Percentiles rank a stretch among this genome's conserved stretches.
Conservation (phyloP, 106 monocot genomes). For the Amphibolis antarctica region DNA sequence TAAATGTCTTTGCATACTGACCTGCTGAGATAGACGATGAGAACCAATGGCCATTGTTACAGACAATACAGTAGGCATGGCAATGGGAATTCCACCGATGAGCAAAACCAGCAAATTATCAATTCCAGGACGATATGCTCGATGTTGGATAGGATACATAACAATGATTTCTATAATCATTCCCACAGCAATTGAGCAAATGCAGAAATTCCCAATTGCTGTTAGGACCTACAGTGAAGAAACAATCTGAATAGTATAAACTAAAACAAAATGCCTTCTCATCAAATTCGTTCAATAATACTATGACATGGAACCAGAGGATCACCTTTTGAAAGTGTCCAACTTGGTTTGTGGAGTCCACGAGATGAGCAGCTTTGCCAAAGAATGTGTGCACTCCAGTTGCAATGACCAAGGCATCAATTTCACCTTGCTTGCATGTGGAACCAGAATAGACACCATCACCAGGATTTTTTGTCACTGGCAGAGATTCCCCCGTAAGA, state of each 20-base stretch:
- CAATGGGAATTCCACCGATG: conserved; percentile 98
- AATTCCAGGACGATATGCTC: conserved; percentile 82
- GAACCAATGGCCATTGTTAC: conserved; percentile 99
- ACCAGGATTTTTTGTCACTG: conserved; percentile 76
- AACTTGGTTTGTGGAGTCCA: conserved; percentile 80
- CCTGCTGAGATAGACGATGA: conserved; percentile 90
- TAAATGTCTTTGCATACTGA: conserved; percentile 3
- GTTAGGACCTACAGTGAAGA: conserved; percentile 60
- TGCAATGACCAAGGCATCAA: conserved; percentile 74
- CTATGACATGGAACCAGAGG: background rate
- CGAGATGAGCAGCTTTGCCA: conserved; percentile 90
- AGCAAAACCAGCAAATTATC: conserved; percentile 96
- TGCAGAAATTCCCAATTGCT: conserved; percentile 92
- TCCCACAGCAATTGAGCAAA: conserved; percentile 87
- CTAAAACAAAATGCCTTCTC: no score
- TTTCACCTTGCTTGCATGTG: conserved; percentile 89
- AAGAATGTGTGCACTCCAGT: conserved; percentile 91
- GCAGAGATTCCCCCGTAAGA: conserved; percentile 82
- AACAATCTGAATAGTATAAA: background rate
- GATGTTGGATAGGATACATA: conserved; percentile 92
- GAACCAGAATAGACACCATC: conserved; percentile 88
- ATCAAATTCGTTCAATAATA: background rate
- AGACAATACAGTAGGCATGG: conserved; percentile 97
- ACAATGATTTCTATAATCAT: conserved; percentile 86
- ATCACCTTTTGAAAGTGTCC: conserved; percentile 80